Conservation (phyloP, 306 rosid species). For the Vigna nakashimae region DNA sequence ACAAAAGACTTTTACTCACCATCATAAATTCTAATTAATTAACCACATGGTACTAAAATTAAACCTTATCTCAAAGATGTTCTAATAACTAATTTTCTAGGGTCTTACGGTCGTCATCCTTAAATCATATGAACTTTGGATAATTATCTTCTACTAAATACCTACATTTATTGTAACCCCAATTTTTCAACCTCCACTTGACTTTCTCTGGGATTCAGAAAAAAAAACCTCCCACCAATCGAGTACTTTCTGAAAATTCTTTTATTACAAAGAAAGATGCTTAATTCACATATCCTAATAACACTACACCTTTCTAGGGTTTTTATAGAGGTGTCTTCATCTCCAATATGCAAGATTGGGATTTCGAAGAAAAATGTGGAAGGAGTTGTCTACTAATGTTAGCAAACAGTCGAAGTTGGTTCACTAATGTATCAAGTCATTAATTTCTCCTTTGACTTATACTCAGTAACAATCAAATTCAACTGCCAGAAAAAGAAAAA, state of each 20-base stretch:
- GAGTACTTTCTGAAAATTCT: too few species aligned
- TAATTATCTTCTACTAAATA: background rate
- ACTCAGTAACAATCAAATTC: conserved; percentile 32
- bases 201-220: background rate
- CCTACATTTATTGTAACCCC: background rate
- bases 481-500: background rate
- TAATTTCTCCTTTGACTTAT: conserved; percentile 50
- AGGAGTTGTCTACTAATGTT: too few species aligned
- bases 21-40: too few species aligned
- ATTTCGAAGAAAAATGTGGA: conserved; percentile 11
- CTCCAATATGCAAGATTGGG: too few species aligned
- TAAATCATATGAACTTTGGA: background rate
- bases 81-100: too few species aligned
- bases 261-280: background rate
- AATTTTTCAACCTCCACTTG: background rate
- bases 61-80: too few species aligned
- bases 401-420: conserved; percentile 32
- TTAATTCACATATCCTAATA: background rate
- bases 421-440: conserved; percentile 30
- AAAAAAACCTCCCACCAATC: background rate
- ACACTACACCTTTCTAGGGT: background rate
- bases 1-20: too few species aligned
- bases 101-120: too few species aligned
- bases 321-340: too few species aligned
- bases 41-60: too few species aligned